A percentile compares a stretch with the other conserved stretches of the same genome.
Evolutionary conservation across 495 filamentous ascomycete genomes (phyloP).

Genomic region (Rhypophila decipiens): DNA sequence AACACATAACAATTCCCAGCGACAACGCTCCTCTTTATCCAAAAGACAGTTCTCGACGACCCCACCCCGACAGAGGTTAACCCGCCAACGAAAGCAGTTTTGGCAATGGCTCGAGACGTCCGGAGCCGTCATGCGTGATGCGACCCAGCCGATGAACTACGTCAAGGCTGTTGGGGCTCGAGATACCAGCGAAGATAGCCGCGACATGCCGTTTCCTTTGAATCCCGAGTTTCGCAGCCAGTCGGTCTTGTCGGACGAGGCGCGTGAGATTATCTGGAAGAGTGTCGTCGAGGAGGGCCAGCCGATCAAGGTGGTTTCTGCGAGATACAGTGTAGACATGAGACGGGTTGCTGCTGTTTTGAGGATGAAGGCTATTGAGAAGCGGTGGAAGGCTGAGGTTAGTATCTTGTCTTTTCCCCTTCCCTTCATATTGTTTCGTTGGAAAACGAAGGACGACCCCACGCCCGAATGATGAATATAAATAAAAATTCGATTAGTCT

Average conservation of each 20-base stretch:
- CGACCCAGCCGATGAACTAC: no score
- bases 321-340: conserved; percentile 71
- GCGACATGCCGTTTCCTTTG: conserved; percentile 71
- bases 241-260: conserved; percentile 66
- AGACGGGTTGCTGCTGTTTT: conserved; percentile 84
- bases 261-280: conserved; percentile 69
- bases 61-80: not conserved
- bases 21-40: not conserved
- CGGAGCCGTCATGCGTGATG: no score
- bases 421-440: conserved; percentile 1
- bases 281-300: conserved; percentile 57
- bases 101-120: not conserved
- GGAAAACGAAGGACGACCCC: not conserved
- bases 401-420: conserved; percentile 24
- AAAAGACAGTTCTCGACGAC: not conserved
- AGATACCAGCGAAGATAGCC: no score
- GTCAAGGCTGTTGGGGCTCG: no score
- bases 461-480: conserved; percentile 50
- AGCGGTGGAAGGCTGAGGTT: conserved; percentile 66
- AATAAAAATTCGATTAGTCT: conserved; percentile 98
- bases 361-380: conserved; percentile 80
- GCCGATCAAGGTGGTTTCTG: conserved; percentile 73
- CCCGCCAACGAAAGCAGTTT: not conserved
- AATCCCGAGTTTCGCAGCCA: conserved; percentile 69
- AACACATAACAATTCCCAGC: not conserved